Percentiles rank a stretch among this genome's conserved stretches.
phyloP scores from a whole-genome alignment of 352 stramenopile genomes.

The Chrysophaeum taylorii region DNA sequence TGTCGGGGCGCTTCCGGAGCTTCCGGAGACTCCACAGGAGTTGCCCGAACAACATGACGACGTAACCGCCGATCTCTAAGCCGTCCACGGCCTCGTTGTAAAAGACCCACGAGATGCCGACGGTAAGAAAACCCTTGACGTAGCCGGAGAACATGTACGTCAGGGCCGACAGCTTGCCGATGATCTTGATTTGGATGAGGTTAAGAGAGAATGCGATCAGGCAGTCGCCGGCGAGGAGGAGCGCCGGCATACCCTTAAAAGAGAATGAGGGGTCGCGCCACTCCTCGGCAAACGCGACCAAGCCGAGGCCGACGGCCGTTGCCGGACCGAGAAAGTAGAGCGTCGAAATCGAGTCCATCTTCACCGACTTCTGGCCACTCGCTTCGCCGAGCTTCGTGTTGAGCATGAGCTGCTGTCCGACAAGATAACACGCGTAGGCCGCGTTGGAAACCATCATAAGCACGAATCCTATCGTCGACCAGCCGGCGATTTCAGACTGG shows the following conservation, averaged over 20 bases:
- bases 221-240: not conserved
- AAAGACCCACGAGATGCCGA: not conserved
- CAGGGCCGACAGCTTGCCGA: not conserved
- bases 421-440: not conserved
- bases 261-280: not conserved
- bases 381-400: not conserved
- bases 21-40: not conserved
- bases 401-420: not conserved
- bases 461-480: not conserved
- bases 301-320: not conserved
- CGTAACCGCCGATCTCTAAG: not conserved
- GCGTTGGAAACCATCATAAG: slow-evolving; percentile 4
- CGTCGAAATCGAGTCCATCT: not conserved
- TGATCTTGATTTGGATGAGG: not conserved
- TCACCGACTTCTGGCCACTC: not conserved
- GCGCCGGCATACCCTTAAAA: not conserved
- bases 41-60: not conserved
- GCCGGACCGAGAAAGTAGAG: slow-evolving; percentile 1
- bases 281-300: not conserved
- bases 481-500: not conserved
- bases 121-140: not conserved
- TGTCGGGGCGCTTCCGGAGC: too few relatives aligned
- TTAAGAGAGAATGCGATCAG: slow-evolving; percentile 1
- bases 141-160: slow-evolving; percentile 10
- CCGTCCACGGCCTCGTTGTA: not conserved